phyloP scores from a whole-genome alignment of 306 rosid genomes.

The Clitoria ternatea region DNA sequence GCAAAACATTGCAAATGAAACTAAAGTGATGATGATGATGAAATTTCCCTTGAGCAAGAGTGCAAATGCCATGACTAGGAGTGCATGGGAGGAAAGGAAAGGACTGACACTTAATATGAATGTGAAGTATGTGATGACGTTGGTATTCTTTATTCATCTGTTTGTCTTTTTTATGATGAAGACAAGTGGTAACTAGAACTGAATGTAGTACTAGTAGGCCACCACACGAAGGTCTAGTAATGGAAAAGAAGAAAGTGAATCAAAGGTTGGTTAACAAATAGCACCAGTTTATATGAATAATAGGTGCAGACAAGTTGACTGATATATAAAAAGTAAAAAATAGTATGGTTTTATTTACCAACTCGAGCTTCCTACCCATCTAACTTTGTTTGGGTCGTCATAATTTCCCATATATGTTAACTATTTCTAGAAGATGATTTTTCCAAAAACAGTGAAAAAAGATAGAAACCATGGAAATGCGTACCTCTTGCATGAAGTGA shows the following conservation, averaged over 20 bases:
- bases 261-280: slow-evolving; percentile 26
- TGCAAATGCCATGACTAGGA: slow-evolving; percentile 33
- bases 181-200: slow-evolving; percentile 1
- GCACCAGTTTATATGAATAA: background rate
- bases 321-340: slow-evolving; percentile 11
- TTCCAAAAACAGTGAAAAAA: no score
- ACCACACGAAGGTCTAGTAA: slow-evolving; percentile 23
- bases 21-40: slow-evolving; percentile 4
- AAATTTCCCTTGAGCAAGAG: slow-evolving; percentile 13
- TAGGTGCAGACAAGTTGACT: slow-evolving; percentile 27
- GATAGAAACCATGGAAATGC: slow-evolving; percentile 40
- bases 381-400: background rate
- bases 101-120: slow-evolving; percentile 16
- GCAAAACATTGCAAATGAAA: slow-evolving; percentile 26
- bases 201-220: slow-evolving; percentile 27
- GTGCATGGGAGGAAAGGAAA: background rate
- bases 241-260: slow-evolving; percentile 13
- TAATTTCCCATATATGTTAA: background rate
- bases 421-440: background rate
- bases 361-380: slow-evolving; percentile 24
- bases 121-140: background rate
- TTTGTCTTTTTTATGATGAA: background rate
- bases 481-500: slow-evolving; percentile 87
- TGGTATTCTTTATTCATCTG: background rate
- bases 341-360: slow-evolving; percentile 31